Evolutionary conservation across 2,329 filamentous ascomycete genomes (phyloP), one percentile per base, ranked within the genome.

Genomic region (Corinectria fuckeliana): DNA sequence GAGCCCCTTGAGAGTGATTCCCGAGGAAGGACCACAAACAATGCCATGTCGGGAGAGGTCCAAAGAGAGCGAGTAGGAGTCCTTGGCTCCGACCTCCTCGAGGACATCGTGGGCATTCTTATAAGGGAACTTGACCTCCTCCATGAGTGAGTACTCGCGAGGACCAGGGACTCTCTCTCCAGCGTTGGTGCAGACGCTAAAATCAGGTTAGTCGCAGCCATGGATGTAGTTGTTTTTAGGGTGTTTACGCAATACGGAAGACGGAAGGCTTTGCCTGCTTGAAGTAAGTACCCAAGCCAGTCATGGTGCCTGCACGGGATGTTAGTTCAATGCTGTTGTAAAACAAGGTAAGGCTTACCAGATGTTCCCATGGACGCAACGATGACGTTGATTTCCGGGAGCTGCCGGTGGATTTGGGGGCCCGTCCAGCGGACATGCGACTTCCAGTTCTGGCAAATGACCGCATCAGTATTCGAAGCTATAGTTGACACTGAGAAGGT

Each of bases 21-120:
- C 86, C 0, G 84, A 87, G 0, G 85, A 87, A 1, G 86, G 86
- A 0, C 86, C 86, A 50, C 82, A 85, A 6, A 88, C 78, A n/a
- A 88, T 73, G 0, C 86, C 86, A 54, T 87, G 77, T 2, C 86
- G 78, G 13, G 80, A 85, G 10, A 88, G 74, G 13, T 82, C 75
- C 55, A 88, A 69, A 0, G 85, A 88, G 11, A 84, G 65, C 0
- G 76, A 73, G 66, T 81, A 88, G 0, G 85, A 82, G 47, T 86
- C 81, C 2, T 73, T 72, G 0, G 84, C 85, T 1, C 79, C 80
- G 1, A 88, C 83, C 56, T 85, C 79, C 62, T 87, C 84, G 3
- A 87, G 78, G 1, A 72, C 70, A 66, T 88, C 85, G 6, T 87
- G 77, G 1, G 82, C 78, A 13, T 77, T 72, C 56, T 77, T 79